Evolutionary conservation across 1,139 yeast genomes (phyloP).

Genomic region (Pichia sorboxylosa): DNA sequence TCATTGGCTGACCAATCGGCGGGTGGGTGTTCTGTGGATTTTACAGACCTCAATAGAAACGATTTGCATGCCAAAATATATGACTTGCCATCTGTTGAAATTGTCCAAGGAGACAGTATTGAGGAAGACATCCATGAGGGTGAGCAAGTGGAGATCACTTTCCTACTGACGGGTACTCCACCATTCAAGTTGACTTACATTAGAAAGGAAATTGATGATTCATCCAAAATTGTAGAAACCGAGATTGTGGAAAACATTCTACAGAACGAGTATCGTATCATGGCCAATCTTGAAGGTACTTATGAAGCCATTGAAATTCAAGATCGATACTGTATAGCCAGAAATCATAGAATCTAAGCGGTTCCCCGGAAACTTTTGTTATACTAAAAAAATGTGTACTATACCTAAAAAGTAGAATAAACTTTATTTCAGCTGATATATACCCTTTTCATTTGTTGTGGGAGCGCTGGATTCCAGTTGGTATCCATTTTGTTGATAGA

Average conservation of each 20-base stretch:
- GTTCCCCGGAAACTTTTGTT: background rate
- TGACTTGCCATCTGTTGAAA: constrained; percentile 84
- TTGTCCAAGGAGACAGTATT: constrained; percentile 65
- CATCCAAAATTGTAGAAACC: constrained; percentile 54
- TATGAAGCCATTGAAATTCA: constrained; percentile 83
- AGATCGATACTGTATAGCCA: constrained; percentile 68
- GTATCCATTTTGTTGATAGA: constrained; percentile 4
- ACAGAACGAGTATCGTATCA: constrained; percentile 55
- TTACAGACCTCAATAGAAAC: constrained; percentile 27
- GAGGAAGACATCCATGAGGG: constrained; percentile 83
- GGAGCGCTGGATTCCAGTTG: background rate
- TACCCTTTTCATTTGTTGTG: background rate
- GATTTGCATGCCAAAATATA: constrained; percentile 48
- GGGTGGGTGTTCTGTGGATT: constrained; percentile 50
- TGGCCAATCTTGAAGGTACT: constrained; percentile 81
- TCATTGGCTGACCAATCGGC: constrained; percentile 70
- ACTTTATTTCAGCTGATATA: constrained; percentile 2
- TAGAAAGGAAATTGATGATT: constrained; percentile 30
- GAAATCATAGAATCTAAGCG: constrained; percentile 18
- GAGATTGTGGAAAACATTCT: constrained; percentile 62
- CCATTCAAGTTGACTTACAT: constrained; percentile 55
- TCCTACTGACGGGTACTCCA: constrained; percentile 59
- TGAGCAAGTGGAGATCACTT: constrained; percentile 61
- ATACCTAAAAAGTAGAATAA: background rate
- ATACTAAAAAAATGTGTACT: background rate